phyloP scores from a whole-genome alignment of 2,329 filamentous ascomycete species.

The Eutypa lata region DNA sequence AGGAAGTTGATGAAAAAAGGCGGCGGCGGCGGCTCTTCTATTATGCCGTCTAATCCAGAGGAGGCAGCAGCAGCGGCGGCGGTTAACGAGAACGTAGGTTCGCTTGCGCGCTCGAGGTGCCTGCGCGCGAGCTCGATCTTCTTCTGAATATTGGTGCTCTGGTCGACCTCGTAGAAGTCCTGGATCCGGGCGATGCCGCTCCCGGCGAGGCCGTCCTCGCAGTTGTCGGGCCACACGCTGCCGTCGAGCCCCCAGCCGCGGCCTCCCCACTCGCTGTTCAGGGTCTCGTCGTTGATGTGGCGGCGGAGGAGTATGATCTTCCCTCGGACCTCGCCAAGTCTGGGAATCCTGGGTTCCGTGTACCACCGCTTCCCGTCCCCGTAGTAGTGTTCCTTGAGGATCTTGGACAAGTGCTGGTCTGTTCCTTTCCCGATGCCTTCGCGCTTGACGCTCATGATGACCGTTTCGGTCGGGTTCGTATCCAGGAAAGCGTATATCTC shows the following conservation, averaged over 20 bases:
- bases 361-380: slow-evolving; percentile 64
- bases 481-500: slow-evolving; percentile 74
- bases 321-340: slow-evolving; percentile 73
- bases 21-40: slow-evolving; percentile 28
- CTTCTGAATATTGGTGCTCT: slow-evolving; percentile 70
- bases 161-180: slow-evolving; percentile 88
- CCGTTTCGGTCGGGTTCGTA: slow-evolving; percentile 72
- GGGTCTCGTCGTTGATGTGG: slow-evolving; percentile 62
- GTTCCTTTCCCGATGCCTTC: slow-evolving; percentile 80
- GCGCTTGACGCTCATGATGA: slow-evolving; percentile 86
- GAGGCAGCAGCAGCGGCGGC: slow-evolving; percentile 22
- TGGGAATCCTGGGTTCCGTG: slow-evolving; percentile 72
- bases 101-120: slow-evolving; percentile 72
- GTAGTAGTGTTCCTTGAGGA: slow-evolving; percentile 72
- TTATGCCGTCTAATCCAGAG: neutral
- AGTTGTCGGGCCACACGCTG: slow-evolving; percentile 82
- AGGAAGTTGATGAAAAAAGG: slow-evolving; percentile 90
- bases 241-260: slow-evolving; percentile 59
- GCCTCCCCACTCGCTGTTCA: slow-evolving; percentile 48
- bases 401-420: slow-evolving; percentile 73
- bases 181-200: slow-evolving; percentile 80
- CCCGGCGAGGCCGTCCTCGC: slow-evolving; percentile 66
- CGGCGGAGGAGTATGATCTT: slow-evolving; percentile 82
- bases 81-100: slow-evolving; percentile 44
- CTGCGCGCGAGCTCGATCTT: slow-evolving; percentile 74